A percentile compares a stretch with the other conserved stretches of the same genome.
These are phyloP conservation scores for Neonectria hederae DNA, from an alignment of 2,329 filamentous ascomycete species.

Conservation along the genomic window DNA sequence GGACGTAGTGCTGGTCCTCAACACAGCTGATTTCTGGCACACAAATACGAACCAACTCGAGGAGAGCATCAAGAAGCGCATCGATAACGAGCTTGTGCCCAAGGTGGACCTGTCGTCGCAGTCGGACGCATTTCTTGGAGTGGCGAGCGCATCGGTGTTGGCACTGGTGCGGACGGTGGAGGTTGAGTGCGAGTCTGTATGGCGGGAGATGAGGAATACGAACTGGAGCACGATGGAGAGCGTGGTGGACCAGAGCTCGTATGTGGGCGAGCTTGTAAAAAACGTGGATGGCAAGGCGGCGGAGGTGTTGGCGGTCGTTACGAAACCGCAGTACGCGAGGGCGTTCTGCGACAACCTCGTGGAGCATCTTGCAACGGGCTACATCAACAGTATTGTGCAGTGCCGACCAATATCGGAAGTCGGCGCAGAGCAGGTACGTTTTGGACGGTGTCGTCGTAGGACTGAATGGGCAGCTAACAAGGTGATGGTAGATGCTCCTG, in stretches of 20 bases:
- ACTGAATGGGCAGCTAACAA: slow-evolving; percentile 35
- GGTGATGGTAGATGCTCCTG: slow-evolving; percentile 78
- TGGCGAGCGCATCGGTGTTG: slow-evolving; percentile 87
- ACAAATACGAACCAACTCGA: slow-evolving; percentile 91
- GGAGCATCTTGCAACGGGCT: slow-evolving; percentile 82
- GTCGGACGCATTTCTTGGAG: slow-evolving; percentile 93
- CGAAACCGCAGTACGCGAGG: slow-evolving; percentile 92
- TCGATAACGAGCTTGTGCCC: slow-evolving; percentile 79
- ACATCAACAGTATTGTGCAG: slow-evolving; percentile 84
- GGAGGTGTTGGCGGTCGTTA: slow-evolving; percentile 79
- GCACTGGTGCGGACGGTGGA: slow-evolving; percentile 87
- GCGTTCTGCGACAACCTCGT: slow-evolving; percentile 97
- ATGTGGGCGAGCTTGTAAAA: slow-evolving; percentile 82
- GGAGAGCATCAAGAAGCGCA: slow-evolving; percentile 90
- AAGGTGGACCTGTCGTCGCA: slow-evolving; percentile 91
- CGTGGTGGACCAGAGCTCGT: slow-evolving; percentile 92
- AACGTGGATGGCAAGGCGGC: slow-evolving; percentile 76
- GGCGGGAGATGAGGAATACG: slow-evolving; percentile 97
- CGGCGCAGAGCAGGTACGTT: slow-evolving; percentile 83
- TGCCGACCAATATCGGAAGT: slow-evolving; percentile 93
- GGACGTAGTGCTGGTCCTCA: slow-evolving; percentile 86
- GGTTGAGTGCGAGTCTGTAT: slow-evolving; percentile 81
- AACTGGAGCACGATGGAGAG: slow-evolving; percentile 94
- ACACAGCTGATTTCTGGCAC: slow-evolving; percentile 98
- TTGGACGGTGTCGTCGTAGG: neutral